Conservation (phyloP, 257 asterid genomes). For the Scutellaria baicalensis region DNA sequence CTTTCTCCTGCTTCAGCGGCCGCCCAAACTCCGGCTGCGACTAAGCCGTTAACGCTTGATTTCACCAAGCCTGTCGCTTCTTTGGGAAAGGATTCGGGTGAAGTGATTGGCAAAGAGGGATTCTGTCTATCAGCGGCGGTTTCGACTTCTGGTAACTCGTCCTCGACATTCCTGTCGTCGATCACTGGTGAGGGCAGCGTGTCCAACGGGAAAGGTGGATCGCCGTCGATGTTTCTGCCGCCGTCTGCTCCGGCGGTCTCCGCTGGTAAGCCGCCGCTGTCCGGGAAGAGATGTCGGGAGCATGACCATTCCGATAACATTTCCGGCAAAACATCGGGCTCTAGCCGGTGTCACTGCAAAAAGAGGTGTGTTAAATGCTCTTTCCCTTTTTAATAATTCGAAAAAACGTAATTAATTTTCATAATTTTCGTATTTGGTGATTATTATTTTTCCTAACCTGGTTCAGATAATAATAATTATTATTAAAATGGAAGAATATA, state of each 20-base stretch:
- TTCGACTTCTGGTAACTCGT: slow-evolving; percentile 45
- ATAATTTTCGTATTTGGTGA: not conserved
- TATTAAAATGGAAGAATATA: too few species aligned
- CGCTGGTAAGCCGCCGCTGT: slow-evolving; percentile 54
- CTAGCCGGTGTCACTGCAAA: slow-evolving; percentile 66
- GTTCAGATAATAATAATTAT: too few species aligned
- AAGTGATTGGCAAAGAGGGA: slow-evolving; percentile 18
- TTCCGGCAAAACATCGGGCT: slow-evolving; percentile 50
- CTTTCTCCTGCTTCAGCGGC: slow-evolving; percentile 16
- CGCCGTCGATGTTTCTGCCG: slow-evolving; percentile 29
- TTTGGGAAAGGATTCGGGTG: slow-evolving; percentile 13
- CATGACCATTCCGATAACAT: slow-evolving; percentile 43
- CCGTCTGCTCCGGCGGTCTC: slow-evolving; percentile 32
- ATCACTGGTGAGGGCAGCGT: slow-evolving; percentile 88
- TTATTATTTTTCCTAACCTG: too few species aligned
- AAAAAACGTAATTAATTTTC: not conserved
- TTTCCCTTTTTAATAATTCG: not conserved
- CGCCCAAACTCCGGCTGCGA: slow-evolving; percentile 1
- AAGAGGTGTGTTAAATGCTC: slow-evolving; percentile 37
- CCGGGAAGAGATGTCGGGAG: slow-evolving; percentile 65
- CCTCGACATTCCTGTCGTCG: slow-evolving; percentile 53
- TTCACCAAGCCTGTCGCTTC: slow-evolving; percentile 30
- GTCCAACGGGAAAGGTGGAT: slow-evolving; percentile 51
- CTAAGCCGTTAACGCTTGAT: slow-evolving; percentile 43
- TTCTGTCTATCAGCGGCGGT: slow-evolving; percentile 30